phyloP scores from a whole-genome alignment of 768 basidiomycete species.

The Mycena polygramma region DNA sequence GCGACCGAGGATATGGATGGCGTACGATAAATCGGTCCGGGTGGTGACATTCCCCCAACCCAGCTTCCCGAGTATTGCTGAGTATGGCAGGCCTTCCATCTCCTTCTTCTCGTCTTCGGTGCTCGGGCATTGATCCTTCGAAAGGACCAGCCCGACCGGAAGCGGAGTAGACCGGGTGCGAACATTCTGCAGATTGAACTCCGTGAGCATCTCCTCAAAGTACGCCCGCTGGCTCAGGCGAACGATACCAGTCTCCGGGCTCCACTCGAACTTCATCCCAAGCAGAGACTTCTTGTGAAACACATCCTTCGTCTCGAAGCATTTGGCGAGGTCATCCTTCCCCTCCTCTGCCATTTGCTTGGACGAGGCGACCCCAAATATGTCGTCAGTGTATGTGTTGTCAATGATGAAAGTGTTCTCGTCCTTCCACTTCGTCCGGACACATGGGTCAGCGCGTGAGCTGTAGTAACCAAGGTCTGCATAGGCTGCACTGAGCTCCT shows the following conservation, averaged over 20 bases:
- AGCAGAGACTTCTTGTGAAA: background rate
- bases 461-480: background rate
- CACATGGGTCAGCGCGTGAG: constrained; percentile 7
- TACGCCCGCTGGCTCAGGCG: constrained; percentile 6
- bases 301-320: constrained; percentile 6
- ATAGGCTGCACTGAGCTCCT: background rate
- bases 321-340: background rate
- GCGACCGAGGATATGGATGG: background rate
- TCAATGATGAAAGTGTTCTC: background rate
- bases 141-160: background rate
- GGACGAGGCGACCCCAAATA: background rate
- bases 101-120: background rate
- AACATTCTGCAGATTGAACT: background rate
- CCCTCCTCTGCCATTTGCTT: background rate
- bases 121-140: background rate
- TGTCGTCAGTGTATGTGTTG: constrained; percentile 4
- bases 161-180: background rate
- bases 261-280: background rate
- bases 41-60: background rate
- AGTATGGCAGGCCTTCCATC: background rate
- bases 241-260: background rate
- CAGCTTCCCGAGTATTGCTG: background rate
- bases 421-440: constrained; percentile 4
- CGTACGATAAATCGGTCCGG: constrained; percentile 1
- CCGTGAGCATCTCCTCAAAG: constrained; percentile 8